Evolutionary conservation across 1,284 basidiomycete genomes (phyloP).

Genomic region (Wolfiporia cocos): DNA sequence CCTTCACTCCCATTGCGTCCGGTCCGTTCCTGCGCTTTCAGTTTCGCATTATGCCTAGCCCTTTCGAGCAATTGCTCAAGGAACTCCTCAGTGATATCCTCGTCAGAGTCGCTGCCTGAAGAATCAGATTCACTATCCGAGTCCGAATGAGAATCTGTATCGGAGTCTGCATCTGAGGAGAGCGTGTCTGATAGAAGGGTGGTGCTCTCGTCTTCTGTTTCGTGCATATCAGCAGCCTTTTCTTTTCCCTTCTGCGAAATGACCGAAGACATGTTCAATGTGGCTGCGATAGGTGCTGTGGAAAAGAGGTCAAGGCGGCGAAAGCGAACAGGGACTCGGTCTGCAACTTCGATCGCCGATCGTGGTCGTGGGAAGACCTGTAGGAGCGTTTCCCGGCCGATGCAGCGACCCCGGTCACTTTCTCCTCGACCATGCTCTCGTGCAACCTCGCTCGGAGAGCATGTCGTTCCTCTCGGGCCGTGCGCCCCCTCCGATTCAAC

Average conservation of each 20-base stretch:
- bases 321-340: too few relatives aligned
- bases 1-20: constrained; percentile 3
- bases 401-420: constrained; percentile 4
- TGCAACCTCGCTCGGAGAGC: constrained; percentile 5
- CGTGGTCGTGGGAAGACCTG: too few relatives aligned
- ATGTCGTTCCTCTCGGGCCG: constrained; percentile 1
- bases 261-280: constrained; percentile 17
- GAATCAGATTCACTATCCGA: constrained; percentile 26
- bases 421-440: constrained; percentile 6
- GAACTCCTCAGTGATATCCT: constrained; percentile 50
- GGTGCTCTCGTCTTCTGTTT: constrained; percentile 10
- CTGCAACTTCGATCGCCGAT: too few relatives aligned
- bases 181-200: constrained; percentile 13
- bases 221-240: constrained; percentile 23
- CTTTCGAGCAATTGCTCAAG: constrained; percentile 59
- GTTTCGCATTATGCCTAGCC: constrained; percentile 44
- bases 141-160: constrained; percentile 12
- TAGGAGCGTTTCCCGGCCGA: too few relatives aligned
- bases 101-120: constrained; percentile 30
- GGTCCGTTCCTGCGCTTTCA: constrained; percentile 12
- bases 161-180: constrained; percentile 25
- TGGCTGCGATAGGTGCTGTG: too few relatives aligned
- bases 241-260: constrained; percentile 37
- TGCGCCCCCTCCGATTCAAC: neutral
- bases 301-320: too few relatives aligned